Evolutionary conservation across 2,329 filamentous ascomycete genomes (phyloP), one percentile per base, ranked within the genome.

Genomic region (Chaetomiaceae sp.): DNA sequence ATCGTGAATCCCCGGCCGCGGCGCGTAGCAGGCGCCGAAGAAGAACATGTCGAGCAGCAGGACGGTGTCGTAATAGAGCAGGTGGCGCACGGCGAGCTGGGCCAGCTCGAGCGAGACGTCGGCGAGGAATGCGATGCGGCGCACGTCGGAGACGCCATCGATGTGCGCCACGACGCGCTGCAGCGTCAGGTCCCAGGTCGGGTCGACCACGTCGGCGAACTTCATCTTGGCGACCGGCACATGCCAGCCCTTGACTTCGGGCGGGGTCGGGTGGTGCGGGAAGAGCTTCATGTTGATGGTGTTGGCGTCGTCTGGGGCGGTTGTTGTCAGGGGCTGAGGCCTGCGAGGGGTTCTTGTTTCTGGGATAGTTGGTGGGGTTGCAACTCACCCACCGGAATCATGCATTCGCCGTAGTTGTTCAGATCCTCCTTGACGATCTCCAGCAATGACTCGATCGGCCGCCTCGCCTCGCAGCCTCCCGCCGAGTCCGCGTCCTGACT

Each of bases 211-310:
- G 63, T 80, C 73, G 53, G 70, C 62, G 50, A 84, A 77, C 56
- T 81, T 82, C 61, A 80, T 80, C 64, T 83, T 84, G 57, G 74
- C 74, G 18, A 98, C 79, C 4, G 93, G 93, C 2, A 98, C 93
- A 60, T 97, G 88, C 84, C 88, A 95, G 38, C 86, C 80, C 58
- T 84, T 83, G 45, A 97, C 84, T 3, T 81, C 75, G 0, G 88
- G 82, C 2, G 90, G 90, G 14, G 82, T 79, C 1, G 81, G 74
- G 58, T 91, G 85, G 38, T 87, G 82, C 0, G 88, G 89, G 64
- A 96, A 96, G 40, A 96, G 79, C 68, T 96, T 96, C 76, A 96
- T 87, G 67, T 96, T 95, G 66, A 96, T 83, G 0, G 88, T 95
- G 64, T 95, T 96, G 50, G 88, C 83, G 56, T 95, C 88, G 65